These are phyloP conservation scores for Neurospora sp. DNA, from an alignment of 2,329 filamentous ascomycete genomes.

Conservation along the genomic window DNA sequence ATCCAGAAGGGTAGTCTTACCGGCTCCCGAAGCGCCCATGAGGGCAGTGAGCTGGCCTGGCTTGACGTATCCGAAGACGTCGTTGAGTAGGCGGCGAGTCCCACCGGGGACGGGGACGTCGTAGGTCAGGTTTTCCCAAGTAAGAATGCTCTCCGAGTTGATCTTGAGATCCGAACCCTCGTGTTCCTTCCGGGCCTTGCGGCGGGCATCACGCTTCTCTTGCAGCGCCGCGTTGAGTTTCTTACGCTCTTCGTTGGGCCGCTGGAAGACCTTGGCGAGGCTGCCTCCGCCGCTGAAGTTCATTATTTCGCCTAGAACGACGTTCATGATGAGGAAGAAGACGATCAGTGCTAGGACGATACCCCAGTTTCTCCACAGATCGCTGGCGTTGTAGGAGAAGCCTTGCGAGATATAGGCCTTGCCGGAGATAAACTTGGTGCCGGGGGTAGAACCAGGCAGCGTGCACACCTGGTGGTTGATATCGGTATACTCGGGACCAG, in stretches of 20 bases:
- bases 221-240: slow-evolving; percentile 54
- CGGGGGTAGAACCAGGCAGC: slow-evolving; percentile 59
- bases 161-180: slow-evolving; percentile 43
- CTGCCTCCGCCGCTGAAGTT: slow-evolving; percentile 75
- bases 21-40: slow-evolving; percentile 78
- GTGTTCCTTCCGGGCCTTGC: slow-evolving; percentile 35
- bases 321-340: slow-evolving; percentile 66
- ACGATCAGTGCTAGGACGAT: slow-evolving; percentile 70
- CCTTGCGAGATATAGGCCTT: slow-evolving; percentile 56
- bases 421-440: slow-evolving; percentile 55
- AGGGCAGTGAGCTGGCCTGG: slow-evolving; percentile 70
- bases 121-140: slow-evolving; percentile 81
- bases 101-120: slow-evolving; percentile 52
- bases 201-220: slow-evolving; percentile 48
- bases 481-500: slow-evolving; percentile 58
- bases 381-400: slow-evolving; percentile 55
- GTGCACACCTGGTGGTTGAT: slow-evolving; percentile 75
- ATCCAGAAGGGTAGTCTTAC: slow-evolving; percentile 78
- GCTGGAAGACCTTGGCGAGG: slow-evolving; percentile 66
- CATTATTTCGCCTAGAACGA: slow-evolving; percentile 68
- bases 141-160: slow-evolving; percentile 58
- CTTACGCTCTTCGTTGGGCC: slow-evolving; percentile 57
- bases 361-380: slow-evolving; percentile 77
- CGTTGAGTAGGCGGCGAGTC: slow-evolving; percentile 44
- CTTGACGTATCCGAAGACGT: slow-evolving; percentile 59